Conservation (phyloP, 495 filamentous ascomycete species). For the Chaetomium tenue region DNA sequence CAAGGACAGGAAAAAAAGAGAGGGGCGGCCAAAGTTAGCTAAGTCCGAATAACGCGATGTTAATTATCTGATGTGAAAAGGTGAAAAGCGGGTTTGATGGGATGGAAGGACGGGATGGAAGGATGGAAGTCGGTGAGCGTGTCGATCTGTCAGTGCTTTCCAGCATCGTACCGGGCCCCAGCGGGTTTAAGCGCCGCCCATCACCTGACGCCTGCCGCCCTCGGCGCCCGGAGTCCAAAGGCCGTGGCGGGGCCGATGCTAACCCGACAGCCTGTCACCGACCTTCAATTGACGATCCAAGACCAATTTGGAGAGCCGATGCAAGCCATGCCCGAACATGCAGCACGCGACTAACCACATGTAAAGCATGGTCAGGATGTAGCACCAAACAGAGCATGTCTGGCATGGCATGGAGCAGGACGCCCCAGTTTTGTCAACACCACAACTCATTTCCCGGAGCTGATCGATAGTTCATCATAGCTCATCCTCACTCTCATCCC, state of each 20-base stretch:
- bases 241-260: conserved; percentile 21
- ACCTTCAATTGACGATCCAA: background rate
- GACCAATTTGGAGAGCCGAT: conserved; percentile 21
- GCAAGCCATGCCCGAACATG: conserved; percentile 23
- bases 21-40: too few relatives aligned
- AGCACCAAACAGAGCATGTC: too few relatives aligned
- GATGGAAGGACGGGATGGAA: too few relatives aligned
- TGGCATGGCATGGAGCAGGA: background rate
- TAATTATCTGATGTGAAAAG: too few relatives aligned
- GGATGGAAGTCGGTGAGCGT: too few relatives aligned
- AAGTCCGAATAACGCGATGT: too few relatives aligned
- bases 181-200: background rate
- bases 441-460: background rate
- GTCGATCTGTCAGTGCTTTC: too few relatives aligned
- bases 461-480: background rate
- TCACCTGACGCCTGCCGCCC: conserved; percentile 12
- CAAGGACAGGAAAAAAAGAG: too few relatives aligned
- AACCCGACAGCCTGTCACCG: conserved; percentile 14
- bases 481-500: background rate
- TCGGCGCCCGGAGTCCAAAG: background rate
- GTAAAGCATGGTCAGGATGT: too few relatives aligned
- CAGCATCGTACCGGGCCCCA: too few relatives aligned
- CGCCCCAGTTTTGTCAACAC: background rate
- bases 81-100: too few relatives aligned
- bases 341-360: background rate